Percentiles rank a stretch among this genome's conserved stretches.
Conservation (phyloP, 2,329 filamentous ascomycete genomes). For the Fusarium praegraminearum region DNA sequence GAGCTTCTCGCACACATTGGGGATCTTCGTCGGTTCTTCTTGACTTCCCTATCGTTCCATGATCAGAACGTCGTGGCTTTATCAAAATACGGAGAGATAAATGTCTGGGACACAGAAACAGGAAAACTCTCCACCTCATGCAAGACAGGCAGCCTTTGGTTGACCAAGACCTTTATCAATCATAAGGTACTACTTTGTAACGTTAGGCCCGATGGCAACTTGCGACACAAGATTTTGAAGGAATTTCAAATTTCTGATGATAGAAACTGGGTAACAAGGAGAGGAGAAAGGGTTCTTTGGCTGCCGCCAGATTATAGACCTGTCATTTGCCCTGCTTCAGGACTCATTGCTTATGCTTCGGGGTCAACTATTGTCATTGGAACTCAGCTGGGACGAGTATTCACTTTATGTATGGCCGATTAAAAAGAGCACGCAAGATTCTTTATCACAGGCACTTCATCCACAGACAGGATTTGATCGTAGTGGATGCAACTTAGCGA, state of each 20-base stretch:
- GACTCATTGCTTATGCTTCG: rapidly evolving
- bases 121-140: background rate
- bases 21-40: rapidly evolving
- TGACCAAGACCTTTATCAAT: background rate
- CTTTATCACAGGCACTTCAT: no score
- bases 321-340: no score
- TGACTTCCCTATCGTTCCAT: background rate
- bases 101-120: background rate
- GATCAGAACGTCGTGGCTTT: background rate
- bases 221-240: background rate
- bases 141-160: background rate
- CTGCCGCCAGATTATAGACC: background rate
- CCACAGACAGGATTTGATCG: no score
- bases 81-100: rapidly evolving
- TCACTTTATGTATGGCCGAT: background rate
- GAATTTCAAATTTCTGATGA: rapidly evolving
- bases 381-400: background rate
- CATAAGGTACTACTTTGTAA: background rate
- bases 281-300: background rate
- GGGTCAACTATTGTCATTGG: background rate
- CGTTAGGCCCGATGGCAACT: background rate
- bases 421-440: no score
- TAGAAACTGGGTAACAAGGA: background rate
- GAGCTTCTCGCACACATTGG: background rate
- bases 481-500: no score